These are phyloP conservation scores for Thuja plicata DNA, from an alignment of 83 land plant genomes.

Conservation along the genomic window DNA sequence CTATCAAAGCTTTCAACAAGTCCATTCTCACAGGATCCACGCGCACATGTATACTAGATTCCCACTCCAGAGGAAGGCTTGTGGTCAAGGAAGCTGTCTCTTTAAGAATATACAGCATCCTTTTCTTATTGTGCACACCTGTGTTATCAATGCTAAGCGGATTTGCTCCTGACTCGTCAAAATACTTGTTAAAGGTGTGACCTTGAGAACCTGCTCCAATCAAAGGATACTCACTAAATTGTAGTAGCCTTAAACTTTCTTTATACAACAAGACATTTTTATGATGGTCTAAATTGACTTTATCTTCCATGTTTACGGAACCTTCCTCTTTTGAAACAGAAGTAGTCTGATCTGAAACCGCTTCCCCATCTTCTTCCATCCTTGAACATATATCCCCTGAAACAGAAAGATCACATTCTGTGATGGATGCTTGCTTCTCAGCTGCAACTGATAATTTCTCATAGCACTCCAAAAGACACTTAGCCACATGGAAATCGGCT, in stretches of 20 bases:
- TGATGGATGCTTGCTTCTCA: neutral
- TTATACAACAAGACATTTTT: slow-evolving; percentile 16
- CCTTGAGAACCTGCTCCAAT: slow-evolving; percentile 19
- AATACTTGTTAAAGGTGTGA: slow-evolving; percentile 25
- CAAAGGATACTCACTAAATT: slow-evolving; percentile 24
- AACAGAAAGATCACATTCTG: neutral
- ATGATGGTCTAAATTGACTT: slow-evolving; percentile 7
- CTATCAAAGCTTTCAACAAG: slow-evolving; percentile 30
- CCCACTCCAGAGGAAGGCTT: slow-evolving; percentile 37
- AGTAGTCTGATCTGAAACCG: neutral
- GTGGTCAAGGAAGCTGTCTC: slow-evolving; percentile 31
- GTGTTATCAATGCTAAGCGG: slow-evolving; percentile 25
- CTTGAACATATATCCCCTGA: neutral
- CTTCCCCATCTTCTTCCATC: neutral
- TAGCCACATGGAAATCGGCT: slow-evolving; percentile 3
- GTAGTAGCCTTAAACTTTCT: slow-evolving; percentile 21
- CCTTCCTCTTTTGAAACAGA: neutral
- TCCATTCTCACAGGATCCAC: slow-evolving; percentile 33
- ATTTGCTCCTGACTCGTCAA: slow-evolving; percentile 20
- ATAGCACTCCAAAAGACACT: slow-evolving; percentile 14
- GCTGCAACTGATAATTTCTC: slow-evolving; percentile 2
- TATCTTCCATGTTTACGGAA: neutral
- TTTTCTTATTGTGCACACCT: slow-evolving; percentile 37
- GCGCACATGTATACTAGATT: slow-evolving; percentile 34
- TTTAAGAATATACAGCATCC: slow-evolving; percentile 33